These are phyloP conservation scores for Plasmodium vivax DNA, from an alignment of 169 alveolate species.

Conservation along the genomic window DNA sequence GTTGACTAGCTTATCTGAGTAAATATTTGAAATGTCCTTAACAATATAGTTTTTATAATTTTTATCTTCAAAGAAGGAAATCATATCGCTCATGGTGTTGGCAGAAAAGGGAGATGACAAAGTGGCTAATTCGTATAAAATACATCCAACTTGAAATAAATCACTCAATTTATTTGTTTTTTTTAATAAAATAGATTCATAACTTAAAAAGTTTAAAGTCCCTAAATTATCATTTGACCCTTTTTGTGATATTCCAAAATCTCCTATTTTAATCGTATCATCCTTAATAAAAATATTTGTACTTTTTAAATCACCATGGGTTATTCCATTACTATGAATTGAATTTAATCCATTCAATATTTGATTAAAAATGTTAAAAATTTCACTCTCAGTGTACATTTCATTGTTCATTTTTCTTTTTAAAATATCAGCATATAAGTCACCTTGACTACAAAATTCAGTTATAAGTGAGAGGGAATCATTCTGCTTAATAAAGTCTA, in stretches of 20 bases:
- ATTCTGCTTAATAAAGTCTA: slow-evolving; percentile 43
- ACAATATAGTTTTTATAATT: slow-evolving; percentile 60
- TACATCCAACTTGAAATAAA: slow-evolving; percentile 80
- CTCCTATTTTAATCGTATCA: slow-evolving; percentile 85
- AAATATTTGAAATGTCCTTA: slow-evolving; percentile 44
- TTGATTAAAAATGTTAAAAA: slow-evolving; percentile 84
- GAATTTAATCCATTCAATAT: slow-evolving; percentile 86
- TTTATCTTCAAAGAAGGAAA: slow-evolving; percentile 55
- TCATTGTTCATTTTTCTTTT: slow-evolving; percentile 73
- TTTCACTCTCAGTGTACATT: slow-evolving; percentile 77
- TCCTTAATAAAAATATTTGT: slow-evolving; percentile 86
- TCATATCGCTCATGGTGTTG: slow-evolving; percentile 41
- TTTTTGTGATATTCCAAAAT: slow-evolving; percentile 85
- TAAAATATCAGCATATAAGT: slow-evolving; percentile 58
- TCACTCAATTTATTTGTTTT: slow-evolving; percentile 74
- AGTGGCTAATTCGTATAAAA: slow-evolving; percentile 78
- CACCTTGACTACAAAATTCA: slow-evolving; percentile 69
- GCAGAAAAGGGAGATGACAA: slow-evolving; percentile 77
- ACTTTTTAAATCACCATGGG: slow-evolving; percentile 88
- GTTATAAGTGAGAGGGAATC: slow-evolving; percentile 39
- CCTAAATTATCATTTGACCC: slow-evolving; percentile 64
- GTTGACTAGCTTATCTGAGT: slow-evolving; percentile 41
- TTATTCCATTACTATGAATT: slow-evolving; percentile 87
- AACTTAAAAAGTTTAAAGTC: slow-evolving; percentile 66
- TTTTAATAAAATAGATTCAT: slow-evolving; percentile 59